These are phyloP conservation scores for Gonapodya sp. DNA, from an alignment of 192 early-diverging fungal species.

Conservation along the genomic window DNA sequence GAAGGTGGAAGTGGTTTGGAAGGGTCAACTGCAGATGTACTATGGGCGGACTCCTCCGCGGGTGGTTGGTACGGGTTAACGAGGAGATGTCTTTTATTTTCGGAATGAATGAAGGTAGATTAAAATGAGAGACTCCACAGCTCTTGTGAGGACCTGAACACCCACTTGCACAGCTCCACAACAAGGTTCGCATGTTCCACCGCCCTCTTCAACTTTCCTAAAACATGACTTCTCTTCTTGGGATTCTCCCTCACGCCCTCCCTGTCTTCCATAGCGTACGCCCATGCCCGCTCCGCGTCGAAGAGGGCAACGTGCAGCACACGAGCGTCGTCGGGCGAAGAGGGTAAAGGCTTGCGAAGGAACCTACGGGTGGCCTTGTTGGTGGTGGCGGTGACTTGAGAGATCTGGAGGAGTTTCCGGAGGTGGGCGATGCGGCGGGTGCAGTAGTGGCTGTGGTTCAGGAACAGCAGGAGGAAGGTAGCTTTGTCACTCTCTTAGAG, in stretches of 20 bases:
- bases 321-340: slow-evolving; percentile 18
- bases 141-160: background rate
- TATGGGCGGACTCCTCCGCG: background rate
- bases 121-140: no score
- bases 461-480: background rate
- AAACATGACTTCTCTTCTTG: slow-evolving; percentile 54
- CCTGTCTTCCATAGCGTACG: slow-evolving; percentile 70
- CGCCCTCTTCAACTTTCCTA: slow-evolving; percentile 53
- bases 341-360: background rate
- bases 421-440: slow-evolving; percentile 49
- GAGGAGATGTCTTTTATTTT: background rate
- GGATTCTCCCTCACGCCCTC: slow-evolving; percentile 45
- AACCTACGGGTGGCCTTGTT: background rate
- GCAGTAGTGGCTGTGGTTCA: slow-evolving; percentile 41
- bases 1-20: background rate
- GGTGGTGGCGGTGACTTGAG: slow-evolving; percentile 28
- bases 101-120: background rate
- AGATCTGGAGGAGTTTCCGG: slow-evolving; percentile 38
- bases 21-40: background rate
- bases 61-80: background rate
- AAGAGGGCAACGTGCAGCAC: slow-evolving; percentile 55
- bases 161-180: slow-evolving; percentile 30
- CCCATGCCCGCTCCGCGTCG: slow-evolving; percentile 64
- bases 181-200: slow-evolving; percentile 37
- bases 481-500: no score